Percentiles rank a stretch among this genome's conserved stretches.
phyloP scores from a whole-genome alignment of 768 basidiomycete genomes.

The Rhodocollybia butyracea region DNA sequence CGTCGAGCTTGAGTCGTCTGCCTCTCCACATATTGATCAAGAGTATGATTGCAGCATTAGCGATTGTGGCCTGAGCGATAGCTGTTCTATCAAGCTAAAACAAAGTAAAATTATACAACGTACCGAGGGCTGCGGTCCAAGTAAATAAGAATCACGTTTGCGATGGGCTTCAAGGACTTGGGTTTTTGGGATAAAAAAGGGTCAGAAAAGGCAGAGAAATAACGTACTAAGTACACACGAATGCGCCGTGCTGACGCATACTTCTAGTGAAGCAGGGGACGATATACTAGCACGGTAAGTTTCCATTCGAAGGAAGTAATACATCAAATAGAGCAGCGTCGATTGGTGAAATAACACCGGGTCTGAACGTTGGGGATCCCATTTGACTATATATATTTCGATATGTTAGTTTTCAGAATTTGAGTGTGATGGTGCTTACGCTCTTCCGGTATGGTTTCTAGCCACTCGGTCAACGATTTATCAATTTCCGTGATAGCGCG shows the following conservation, averaged over 20 bases:
- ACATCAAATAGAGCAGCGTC: slow-evolving; percentile 45
- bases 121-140: background rate
- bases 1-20: no score
- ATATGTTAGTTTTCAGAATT: background rate
- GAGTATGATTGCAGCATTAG: background rate
- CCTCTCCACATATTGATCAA: background rate
- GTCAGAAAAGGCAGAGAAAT: no score
- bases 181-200: no score
- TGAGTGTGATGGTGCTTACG: background rate
- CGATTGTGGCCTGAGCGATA: background rate
- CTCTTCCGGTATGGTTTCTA: background rate
- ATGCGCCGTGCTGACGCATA: slow-evolving; percentile 83
- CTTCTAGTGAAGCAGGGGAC: slow-evolving; percentile 65
- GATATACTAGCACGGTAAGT: slow-evolving; percentile 82
- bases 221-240: slow-evolving; percentile 45
- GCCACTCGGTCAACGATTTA: background rate
- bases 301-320: slow-evolving; percentile 58
- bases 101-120: background rate
- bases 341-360: slow-evolving; percentile 52
- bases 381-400: slow-evolving; percentile 29
- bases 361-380: slow-evolving; percentile 38
- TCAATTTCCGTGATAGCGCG: background rate
- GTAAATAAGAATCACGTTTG: background rate
- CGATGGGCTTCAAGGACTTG: background rate
- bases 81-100: no score